Base-by-base conservation (phyloP, 2,329 filamentous ascomycete genomes). In the Arthrobotrys sinensis region DNA sequence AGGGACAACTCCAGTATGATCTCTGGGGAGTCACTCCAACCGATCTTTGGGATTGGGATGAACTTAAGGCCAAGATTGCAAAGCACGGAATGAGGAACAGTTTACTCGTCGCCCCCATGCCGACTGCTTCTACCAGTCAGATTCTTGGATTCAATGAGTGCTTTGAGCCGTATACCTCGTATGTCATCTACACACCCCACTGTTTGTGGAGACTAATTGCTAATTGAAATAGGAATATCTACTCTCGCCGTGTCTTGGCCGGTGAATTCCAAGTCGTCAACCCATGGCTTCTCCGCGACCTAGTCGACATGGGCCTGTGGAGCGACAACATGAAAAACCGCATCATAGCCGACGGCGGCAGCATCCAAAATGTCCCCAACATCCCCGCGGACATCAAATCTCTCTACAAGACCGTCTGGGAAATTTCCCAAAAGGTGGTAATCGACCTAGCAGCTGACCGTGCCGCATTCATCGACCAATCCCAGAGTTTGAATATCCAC, bases 291-390 rank as follows among this genome's bases (percentile, higher is more conserved):
- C 90, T 99, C 79, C 97, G 97, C 88, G 96, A 99, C 83, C 90
- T 99, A 34, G 96, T 99, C 81, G 96, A 99, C 84, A 93, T 97
- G 87, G 96, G 96, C 79, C 89, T 99, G 52, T 99, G 96, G 96
- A 97, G 95, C 57, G 95, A 99, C 86, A 93, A 94, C 87, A 99
- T 99, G 96, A 99, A 99, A 91, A 99, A 99, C 88, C 94, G 96
- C 82, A 99, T 99, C 88, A 99, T 99, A 83, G 92, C 96, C 73
- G 95, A 97, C 80, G 93, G 93, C 81, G 96, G 96, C 81, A 98
- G 95, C 19, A 92, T 99, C 70, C 96, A 98, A 86, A 95, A 96
- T 85, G 95, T 99, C 80, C 93, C 95, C 84, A 98, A 96, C 86
- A 97, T 99, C 80, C 95, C 96, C 12, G 90, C 92, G 36, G 96